Conservation (phyloP, 139 green algal genomes). For the Diplosphaera chodatii region DNA sequence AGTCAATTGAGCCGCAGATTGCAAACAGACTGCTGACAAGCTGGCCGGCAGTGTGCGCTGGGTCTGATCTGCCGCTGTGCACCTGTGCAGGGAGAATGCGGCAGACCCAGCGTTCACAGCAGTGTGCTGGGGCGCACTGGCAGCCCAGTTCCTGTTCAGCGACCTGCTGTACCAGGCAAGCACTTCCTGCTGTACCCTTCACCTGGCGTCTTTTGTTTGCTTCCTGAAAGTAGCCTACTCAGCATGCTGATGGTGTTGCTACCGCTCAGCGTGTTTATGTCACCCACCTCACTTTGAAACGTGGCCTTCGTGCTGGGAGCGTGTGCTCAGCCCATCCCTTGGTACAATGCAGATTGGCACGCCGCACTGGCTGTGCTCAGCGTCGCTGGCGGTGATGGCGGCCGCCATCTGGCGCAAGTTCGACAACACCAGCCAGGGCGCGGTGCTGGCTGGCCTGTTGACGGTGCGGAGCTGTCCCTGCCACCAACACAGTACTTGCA, state of each 20-base stretch:
- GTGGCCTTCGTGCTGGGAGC: no score
- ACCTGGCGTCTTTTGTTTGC: neutral
- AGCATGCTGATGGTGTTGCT: no score
- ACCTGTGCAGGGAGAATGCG: neutral
- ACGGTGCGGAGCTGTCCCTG: no score
- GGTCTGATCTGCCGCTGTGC: neutral
- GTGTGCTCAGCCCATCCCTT: no score
- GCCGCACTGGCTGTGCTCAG: slow-evolving; percentile 1
- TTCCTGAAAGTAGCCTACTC: neutral
- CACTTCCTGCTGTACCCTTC: no score
- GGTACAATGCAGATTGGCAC: no score
- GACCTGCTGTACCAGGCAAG: slow-evolving; percentile 11
- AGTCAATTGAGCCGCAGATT: no score
- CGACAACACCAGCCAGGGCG: slow-evolving; percentile 11
- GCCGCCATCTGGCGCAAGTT: slow-evolving; percentile 6
- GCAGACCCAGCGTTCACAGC: neutral
- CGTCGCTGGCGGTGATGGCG: neutral
- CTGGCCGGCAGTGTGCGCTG: no score
- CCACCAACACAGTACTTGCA: no score
- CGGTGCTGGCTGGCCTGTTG: slow-evolving; percentile 12
- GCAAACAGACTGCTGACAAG: no score
- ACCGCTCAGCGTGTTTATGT: no score
- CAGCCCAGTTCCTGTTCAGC: slow-evolving; percentile 12
- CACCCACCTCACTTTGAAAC: no score
- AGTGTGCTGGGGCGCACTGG: slow-evolving; percentile 4